Conservation (phyloP, 768 basidiomycete genomes). For the Lentinula detonsa region DNA sequence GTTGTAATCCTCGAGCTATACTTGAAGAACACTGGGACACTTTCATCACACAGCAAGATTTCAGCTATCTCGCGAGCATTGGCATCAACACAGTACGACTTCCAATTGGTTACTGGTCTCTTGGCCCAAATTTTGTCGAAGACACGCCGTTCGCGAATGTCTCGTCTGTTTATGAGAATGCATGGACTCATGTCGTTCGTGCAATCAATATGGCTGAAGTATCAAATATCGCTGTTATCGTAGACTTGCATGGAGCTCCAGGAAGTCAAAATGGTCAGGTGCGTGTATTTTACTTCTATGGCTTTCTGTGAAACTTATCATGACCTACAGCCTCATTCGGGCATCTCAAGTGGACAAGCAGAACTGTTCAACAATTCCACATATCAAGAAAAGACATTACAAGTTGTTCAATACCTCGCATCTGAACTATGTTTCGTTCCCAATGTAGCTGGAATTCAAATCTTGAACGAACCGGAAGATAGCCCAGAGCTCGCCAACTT, state of each 20-base stretch:
- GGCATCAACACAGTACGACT: constrained; percentile 67
- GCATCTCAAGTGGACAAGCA: constrained; percentile 47
- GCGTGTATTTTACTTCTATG: background rate
- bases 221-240: constrained; percentile 43
- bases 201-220: constrained; percentile 57
- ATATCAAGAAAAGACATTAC: constrained; percentile 47
- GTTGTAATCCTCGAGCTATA: constrained; percentile 33
- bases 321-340: constrained; percentile 41
- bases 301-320: background rate
- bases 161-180: constrained; percentile 50
- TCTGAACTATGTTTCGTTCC: constrained; percentile 33
- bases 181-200: constrained; percentile 58
- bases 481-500: constrained; percentile 39
- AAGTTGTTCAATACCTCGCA: constrained; percentile 41
- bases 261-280: constrained; percentile 70
- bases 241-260: constrained; percentile 68
- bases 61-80: constrained; percentile 55
- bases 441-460: constrained; percentile 56
- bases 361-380: constrained; percentile 37
- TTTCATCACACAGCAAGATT: constrained; percentile 61
- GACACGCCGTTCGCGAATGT: constrained; percentile 62
- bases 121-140: constrained; percentile 48
- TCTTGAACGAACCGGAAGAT: constrained; percentile 56
- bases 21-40: constrained; percentile 77
- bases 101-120: constrained; percentile 57